Evolutionary conservation across 768 basidiomycete genomes (phyloP).

Genomic region (Lentinula boryana): DNA sequence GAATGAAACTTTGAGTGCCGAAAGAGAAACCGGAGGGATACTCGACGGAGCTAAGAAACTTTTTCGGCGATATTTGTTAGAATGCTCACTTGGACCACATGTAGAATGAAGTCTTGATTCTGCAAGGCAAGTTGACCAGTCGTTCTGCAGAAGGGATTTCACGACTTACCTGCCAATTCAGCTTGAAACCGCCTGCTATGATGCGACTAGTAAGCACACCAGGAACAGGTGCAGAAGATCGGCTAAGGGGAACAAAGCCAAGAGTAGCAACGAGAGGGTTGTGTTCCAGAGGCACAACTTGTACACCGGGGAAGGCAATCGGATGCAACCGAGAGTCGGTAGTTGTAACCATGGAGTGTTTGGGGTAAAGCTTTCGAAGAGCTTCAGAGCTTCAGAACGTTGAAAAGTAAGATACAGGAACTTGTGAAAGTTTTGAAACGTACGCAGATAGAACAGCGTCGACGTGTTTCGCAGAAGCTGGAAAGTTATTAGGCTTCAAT

Average conservation of each 20-base stretch:
- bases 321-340: constrained; percentile 39
- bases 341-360: constrained; percentile 53
- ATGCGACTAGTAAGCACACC: constrained; percentile 51
- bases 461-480: constrained; percentile 49
- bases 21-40: constrained; percentile 23
- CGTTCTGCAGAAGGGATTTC: not conserved
- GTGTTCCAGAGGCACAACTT: constrained; percentile 38
- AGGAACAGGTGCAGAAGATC: constrained; percentile 31
- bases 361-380: constrained; percentile 55
- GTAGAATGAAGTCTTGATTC: constrained; percentile 53
- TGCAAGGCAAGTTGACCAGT: constrained; percentile 16
- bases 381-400: constrained; percentile 27
- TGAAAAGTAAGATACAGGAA: not conserved
- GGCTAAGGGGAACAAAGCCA: constrained; percentile 42
- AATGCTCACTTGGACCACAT: constrained; percentile 39
- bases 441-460: constrained; percentile 43
- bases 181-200: constrained; percentile 47
- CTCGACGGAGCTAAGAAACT: constrained; percentile 12
- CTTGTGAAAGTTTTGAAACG: constrained; percentile 7
- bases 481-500: constrained; percentile 1
- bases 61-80: not conserved
- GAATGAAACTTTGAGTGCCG: constrained; percentile 36
- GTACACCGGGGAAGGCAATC: constrained; percentile 44
- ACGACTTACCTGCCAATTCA: constrained; percentile 52
- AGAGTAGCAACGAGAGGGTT: constrained; percentile 44